Conservation (phyloP, 148 eudicot species). For the Chenopodium formosanum region DNA sequence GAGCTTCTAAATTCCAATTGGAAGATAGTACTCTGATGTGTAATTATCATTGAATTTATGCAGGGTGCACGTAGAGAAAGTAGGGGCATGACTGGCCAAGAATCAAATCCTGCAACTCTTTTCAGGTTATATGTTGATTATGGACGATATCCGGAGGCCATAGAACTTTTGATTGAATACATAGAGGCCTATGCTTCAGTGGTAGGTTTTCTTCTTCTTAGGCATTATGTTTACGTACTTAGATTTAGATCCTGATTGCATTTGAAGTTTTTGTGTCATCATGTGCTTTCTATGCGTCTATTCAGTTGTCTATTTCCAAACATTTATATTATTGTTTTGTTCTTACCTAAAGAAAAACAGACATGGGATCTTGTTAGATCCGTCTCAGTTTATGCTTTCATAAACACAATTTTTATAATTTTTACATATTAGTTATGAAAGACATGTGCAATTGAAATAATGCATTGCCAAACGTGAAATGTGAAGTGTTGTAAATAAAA, state of each 20-base stretch:
- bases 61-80: constrained; percentile 54
- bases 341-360: no score
- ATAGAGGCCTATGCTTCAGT: constrained; percentile 62
- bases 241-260: not conserved
- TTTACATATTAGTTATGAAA: no score
- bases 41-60: constrained; percentile 21
- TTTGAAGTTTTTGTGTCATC: not conserved
- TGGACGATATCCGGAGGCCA: constrained; percentile 83
- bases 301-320: no score
- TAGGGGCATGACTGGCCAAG: constrained; percentile 83
- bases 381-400: no score
- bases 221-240: not conserved
- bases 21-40: not conserved
- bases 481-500: no score
- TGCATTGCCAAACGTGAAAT: no score
- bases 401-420: no score
- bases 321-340: no score
- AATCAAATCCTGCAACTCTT: constrained; percentile 78
- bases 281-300: not conserved
- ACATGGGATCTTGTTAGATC: no score
- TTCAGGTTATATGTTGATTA: constrained; percentile 82
- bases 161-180: constrained; percentile 72
- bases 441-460: no score
- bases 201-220: constrained; percentile 39
- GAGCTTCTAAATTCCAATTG: not conserved